A percentile compares a stretch with the other conserved stretches of the same genome.
These are phyloP conservation scores for Didymella arachidicola DNA, from an alignment of 2,329 filamentous ascomycete genomes.

Conservation along the genomic window DNA sequence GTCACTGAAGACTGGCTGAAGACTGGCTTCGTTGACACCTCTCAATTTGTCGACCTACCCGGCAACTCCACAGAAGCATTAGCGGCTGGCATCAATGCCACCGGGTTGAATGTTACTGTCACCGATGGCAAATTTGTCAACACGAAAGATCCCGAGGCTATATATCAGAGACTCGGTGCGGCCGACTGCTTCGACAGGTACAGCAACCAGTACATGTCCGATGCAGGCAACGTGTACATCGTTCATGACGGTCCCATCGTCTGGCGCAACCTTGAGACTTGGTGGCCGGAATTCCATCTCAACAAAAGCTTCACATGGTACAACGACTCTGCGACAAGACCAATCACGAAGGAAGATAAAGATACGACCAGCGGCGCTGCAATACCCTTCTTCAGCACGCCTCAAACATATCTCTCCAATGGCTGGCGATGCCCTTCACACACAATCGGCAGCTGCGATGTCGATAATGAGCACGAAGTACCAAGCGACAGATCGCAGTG, in stretches of 20 bases:
- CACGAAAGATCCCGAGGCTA: background rate
- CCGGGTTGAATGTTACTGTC: too few species aligned
- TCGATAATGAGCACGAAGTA: slow-evolving; percentile 14
- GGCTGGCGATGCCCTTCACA: slow-evolving; percentile 26
- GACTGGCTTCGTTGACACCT: slow-evolving; percentile 7
- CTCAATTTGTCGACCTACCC: too few species aligned
- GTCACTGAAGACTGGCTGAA: slow-evolving; percentile 23
- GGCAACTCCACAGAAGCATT: too few species aligned
- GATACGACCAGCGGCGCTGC: background rate
- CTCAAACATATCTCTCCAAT: slow-evolving; percentile 19
- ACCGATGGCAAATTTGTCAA: too few species aligned
- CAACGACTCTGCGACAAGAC: background rate
- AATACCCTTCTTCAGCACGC: slow-evolving; percentile 11
- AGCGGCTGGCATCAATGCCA: too few species aligned
- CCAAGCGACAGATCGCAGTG: slow-evolving; percentile 18
- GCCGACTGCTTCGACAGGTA: slow-evolving; percentile 23
- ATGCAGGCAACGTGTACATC: slow-evolving; percentile 24
- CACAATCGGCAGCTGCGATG: slow-evolving; percentile 4
- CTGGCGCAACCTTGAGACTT: slow-evolving; percentile 17
- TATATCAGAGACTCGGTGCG: background rate
- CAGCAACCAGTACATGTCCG: slow-evolving; percentile 21
- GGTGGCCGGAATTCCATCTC: slow-evolving; percentile 5
- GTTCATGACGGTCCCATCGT: slow-evolving; percentile 18
- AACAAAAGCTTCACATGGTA: slow-evolving; percentile 7
- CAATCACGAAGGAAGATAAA: background rate